Conservation (phyloP, 192 early-diverging fungal genomes). For the Entomortierella lignicola region DNA sequence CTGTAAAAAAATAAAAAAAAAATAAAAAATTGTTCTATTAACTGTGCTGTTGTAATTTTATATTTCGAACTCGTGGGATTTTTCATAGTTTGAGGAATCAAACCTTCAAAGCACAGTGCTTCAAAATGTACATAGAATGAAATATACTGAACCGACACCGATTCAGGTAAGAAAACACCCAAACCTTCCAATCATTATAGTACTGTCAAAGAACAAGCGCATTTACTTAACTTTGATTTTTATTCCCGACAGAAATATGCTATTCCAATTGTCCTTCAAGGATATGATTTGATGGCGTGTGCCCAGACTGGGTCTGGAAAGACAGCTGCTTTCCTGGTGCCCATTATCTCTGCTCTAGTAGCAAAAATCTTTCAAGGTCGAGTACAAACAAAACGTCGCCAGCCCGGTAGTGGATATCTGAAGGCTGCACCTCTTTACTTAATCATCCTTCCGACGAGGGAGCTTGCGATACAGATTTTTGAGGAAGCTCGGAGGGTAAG, state of each 20-base stretch:
- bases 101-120: slow-evolving; percentile 71
- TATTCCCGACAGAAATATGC: slow-evolving; percentile 61
- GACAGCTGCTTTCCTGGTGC: slow-evolving; percentile 85
- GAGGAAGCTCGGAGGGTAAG: slow-evolving; percentile 75
- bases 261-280: slow-evolving; percentile 67
- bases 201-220: neutral
- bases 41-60: too few relatives aligned
- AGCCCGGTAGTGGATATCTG: slow-evolving; percentile 36
- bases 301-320: slow-evolving; percentile 87
- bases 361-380: slow-evolving; percentile 56
- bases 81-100: slow-evolving; percentile 70
- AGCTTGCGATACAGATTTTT: slow-evolving; percentile 86
- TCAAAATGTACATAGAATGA: slow-evolving; percentile 72
- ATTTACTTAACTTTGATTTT: neutral
- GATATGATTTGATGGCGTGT: slow-evolving; percentile 87
- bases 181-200: neutral
- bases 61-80: neutral
- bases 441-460: slow-evolving; percentile 84
- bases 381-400: slow-evolving; percentile 32
- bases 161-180: slow-evolving; percentile 65
- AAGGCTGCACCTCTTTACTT: slow-evolving; percentile 72
- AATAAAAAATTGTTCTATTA: neutral
- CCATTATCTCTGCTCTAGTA: slow-evolving; percentile 76
- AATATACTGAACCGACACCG: slow-evolving; percentile 78
- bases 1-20: neutral